phyloP scores from a whole-genome alignment of 192 early-diverging fungal genomes.

The Spinellus fusiger region DNA sequence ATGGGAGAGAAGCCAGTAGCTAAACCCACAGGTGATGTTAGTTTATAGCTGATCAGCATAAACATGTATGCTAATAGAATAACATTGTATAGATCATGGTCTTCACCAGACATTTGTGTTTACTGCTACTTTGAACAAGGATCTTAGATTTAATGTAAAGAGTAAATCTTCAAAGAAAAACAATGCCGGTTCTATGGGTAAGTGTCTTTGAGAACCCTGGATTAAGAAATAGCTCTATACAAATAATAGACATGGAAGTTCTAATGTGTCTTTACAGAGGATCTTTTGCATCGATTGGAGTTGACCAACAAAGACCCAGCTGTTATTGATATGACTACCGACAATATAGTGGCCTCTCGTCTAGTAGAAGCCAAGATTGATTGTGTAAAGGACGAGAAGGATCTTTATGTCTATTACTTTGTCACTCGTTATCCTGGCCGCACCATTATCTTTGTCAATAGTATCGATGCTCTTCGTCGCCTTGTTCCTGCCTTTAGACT shows the following conservation, averaged over 20 bases:
- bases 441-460: slow-evolving; percentile 94
- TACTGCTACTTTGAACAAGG: slow-evolving; percentile 78
- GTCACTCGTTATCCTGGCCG: slow-evolving; percentile 79
- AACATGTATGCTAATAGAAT: too few species aligned
- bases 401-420: slow-evolving; percentile 84
- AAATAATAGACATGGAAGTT: too few species aligned
- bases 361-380: slow-evolving; percentile 83
- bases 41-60: neutral
- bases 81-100: neutral
- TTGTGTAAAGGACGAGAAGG: slow-evolving; percentile 80
- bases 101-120: slow-evolving; percentile 86
- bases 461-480: slow-evolving; percentile 87
- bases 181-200: slow-evolving; percentile 37
- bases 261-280: too few species aligned
- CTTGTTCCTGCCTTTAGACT: slow-evolving; percentile 79
- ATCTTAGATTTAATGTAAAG: slow-evolving; percentile 42
- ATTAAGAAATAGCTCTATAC: neutral
- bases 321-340: slow-evolving; percentile 68
- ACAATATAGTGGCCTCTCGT: slow-evolving; percentile 59
- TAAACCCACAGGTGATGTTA: neutral
- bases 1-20: neutral
- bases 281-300: slow-evolving; percentile 67
- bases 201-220: neutral
- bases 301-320: slow-evolving; percentile 70
- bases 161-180: slow-evolving; percentile 12